A percentile compares a stretch with the other conserved stretches of the same genome.
Conservation (phyloP, 2,329 filamentous ascomycete genomes). For the Fusarium nygamai region DNA sequence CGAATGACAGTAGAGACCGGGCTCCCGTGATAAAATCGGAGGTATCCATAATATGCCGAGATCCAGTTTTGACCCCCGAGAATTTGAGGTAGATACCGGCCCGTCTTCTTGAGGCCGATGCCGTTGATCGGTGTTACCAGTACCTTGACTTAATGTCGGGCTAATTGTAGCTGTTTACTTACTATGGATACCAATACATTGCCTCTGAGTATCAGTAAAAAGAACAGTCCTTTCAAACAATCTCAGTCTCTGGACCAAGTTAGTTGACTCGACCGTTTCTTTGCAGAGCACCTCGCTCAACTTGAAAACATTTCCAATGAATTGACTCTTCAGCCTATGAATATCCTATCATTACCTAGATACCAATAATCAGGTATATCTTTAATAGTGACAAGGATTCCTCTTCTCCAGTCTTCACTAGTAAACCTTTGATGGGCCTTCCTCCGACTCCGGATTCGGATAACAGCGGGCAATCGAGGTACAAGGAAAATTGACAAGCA, state of each 20-base stretch:
- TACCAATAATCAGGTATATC: background rate
- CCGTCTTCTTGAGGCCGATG: background rate
- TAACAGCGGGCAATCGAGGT: slow-evolving; percentile 10
- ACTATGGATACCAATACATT: background rate
- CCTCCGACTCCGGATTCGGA: slow-evolving; percentile 25
- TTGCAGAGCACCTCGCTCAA: background rate
- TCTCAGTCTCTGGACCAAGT: background rate
- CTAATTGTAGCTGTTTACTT: background rate
- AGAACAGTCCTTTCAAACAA: background rate
- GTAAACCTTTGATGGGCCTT: background rate
- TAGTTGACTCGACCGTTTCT: background rate
- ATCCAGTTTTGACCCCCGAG: background rate
- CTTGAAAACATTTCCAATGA: background rate
- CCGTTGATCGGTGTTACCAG: slow-evolving; percentile 11
- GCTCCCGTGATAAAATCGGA: background rate
- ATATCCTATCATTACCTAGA: background rate
- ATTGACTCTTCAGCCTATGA: background rate
- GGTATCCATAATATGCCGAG: background rate
- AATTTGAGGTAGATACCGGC: background rate
- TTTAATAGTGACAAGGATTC: slow-evolving; percentile 7
- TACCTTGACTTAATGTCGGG: background rate
- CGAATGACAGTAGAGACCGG: background rate
- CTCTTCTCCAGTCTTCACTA: background rate
- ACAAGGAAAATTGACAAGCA: background rate
- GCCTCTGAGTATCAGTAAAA: background rate